These are phyloP conservation scores for Hygrophila difformis DNA, from an alignment of 257 asterid species.

Conservation along the genomic window DNA sequence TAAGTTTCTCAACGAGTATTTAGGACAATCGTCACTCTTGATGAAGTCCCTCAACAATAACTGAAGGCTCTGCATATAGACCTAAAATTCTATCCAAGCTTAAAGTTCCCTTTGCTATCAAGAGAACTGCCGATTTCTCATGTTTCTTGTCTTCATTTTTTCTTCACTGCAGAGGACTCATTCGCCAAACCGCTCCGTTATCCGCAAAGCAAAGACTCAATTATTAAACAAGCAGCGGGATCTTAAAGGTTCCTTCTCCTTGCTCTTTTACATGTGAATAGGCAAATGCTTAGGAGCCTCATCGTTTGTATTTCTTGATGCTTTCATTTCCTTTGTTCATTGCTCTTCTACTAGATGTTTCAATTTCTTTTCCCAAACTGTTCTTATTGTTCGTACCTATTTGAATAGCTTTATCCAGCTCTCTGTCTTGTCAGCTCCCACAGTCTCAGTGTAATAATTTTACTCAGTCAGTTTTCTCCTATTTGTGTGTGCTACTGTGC, in stretches of 20 bases:
- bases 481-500: constrained; percentile 11
- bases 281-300: no score
- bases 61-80: no score
- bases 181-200: constrained; percentile 3
- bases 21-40: no score
- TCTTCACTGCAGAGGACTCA: constrained; percentile 10
- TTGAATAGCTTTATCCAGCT: no score
- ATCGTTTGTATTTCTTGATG: no score
- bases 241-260: constrained; percentile 14
- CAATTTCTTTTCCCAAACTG: no score
- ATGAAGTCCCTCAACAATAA: no score
- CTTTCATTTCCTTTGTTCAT: no score
- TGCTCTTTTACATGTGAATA: background rate
- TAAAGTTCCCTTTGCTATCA: background rate
- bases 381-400: no score
- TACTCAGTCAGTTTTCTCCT: background rate
- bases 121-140: background rate
- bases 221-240: constrained; percentile 20
- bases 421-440: background rate
- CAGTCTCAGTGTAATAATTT: background rate
- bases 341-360: no score
- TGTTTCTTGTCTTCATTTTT: background rate
- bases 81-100: background rate
- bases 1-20: no score
- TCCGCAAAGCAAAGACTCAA: constrained; percentile 23